Base-by-base conservation (phyloP, 1,284 basidiomycete genomes). In the Cryptococcus sp. region DNA sequence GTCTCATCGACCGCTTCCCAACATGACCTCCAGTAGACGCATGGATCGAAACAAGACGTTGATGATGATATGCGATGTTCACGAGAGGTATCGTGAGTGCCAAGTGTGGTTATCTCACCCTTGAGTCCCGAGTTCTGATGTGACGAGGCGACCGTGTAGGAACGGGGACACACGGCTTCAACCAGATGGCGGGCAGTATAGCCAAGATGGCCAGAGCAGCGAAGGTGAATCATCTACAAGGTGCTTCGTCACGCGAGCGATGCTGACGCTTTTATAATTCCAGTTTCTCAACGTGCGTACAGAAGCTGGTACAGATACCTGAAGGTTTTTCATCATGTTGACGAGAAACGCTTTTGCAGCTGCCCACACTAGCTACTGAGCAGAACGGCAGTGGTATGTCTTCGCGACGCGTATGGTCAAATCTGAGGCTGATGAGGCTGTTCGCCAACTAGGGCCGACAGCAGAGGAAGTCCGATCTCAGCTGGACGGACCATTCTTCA, bases 31-130 rank as follows among this genome's bases (percentile, higher is more conserved):
- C 6, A n/a, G 42, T 5, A 45, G 42, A 45, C 31, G 31, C 13
- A 45, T 45, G 42, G 42, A 69, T 62, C 71, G 69, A 11, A 55
- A 53, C 27, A 66, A 69, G 56, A 87, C 88, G 15, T 74, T 87
- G 38, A 85, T 93, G 79, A 83, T 93, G 58, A 78, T 90, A 42
- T 92, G 90, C 75, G 91, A 93, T 74, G 78, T 91, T 1, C 90
- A 91, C 76, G 82, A 83, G 15, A 82, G 84, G 59, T 90, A 91
- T 78, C 81, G 89, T 90, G 62, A 69, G 86, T 71, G 4, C 31
- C 17, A 13, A 13, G 5, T n/a, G 4, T 22, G n/a, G 27, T 31
- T 31, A 5, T 31, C 27, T 31, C 10, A 31, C 4, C 27, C n/a
- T n/a, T n/a, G n/a, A 31, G 10, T 31, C 27, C 4, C 27, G 5